phyloP scores from a whole-genome alignment of 2,329 filamentous ascomycete species.

The Colletotrichum endophyticum region DNA sequence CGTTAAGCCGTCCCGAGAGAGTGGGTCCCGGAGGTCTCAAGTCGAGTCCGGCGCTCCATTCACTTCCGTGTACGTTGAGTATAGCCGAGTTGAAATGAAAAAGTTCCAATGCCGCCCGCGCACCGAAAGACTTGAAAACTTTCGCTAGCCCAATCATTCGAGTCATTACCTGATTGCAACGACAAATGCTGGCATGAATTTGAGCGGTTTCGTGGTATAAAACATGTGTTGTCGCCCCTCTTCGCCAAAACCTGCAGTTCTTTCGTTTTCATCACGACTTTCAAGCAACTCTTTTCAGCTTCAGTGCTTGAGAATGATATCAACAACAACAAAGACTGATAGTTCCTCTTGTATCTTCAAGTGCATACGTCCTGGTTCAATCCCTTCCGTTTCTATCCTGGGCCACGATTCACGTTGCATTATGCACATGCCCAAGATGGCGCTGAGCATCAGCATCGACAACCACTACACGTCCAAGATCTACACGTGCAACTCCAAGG shows the following conservation, averaged over 20 bases:
- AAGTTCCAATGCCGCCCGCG: not conserved
- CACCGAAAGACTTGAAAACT: not conserved
- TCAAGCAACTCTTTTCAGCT: not conserved
- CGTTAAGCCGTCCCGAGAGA: not conserved
- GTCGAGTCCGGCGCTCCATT: not conserved
- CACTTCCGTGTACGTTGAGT: conserved; percentile 11
- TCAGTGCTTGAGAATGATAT: not conserved
- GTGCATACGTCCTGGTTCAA: not conserved
- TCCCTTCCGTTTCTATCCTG: not conserved
- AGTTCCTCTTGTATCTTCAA: not conserved
- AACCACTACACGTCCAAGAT: conserved; percentile 59
- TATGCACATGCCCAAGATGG: conserved; percentile 8
- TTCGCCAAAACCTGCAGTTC: not conserved
- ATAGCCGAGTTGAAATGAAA: not conserved
- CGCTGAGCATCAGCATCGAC: conserved; percentile 53
- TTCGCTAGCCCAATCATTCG: not conserved
- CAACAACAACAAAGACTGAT: not conserved
- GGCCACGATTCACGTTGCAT: conserved; percentile 24
- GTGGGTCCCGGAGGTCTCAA: conserved; percentile 1
- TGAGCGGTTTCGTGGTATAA: not conserved
- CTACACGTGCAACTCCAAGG: conserved; percentile 57
- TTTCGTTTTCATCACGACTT: not conserved
- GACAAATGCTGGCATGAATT: not conserved
- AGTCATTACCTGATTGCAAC: not conserved
- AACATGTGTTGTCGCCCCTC: not conserved